Evolutionary conservation across 2,329 filamentous ascomycete species (phyloP), one percentile per base, ranked within the genome.

Genomic region (Colletotrichum cordylinicola): DNA sequence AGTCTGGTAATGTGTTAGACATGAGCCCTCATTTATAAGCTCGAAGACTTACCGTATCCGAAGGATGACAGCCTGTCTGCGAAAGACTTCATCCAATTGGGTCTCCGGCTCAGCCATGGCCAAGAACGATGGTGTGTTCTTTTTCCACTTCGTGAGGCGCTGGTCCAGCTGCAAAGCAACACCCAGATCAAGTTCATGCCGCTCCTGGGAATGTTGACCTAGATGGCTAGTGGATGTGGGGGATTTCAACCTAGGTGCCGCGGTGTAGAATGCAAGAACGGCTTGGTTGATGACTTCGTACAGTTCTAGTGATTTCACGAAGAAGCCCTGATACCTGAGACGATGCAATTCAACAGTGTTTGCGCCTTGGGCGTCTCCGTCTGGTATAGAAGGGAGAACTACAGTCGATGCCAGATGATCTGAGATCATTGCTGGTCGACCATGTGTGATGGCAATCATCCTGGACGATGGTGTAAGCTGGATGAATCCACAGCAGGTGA

Each of bases 201-300:
- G 70, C 1, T 68, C 70, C 10, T 37, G 31, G 3, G n/a, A 27
- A 4, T 65, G 33, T 21, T 67, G 73, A 2, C 64, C 64, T 6
- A 70, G 33, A 8, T 72, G 43, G 4, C 5, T 55, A 6, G 55
- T n/a, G 31, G 56, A 18, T 18, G 67, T 48, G 2, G 67, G 27
- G 0, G 69, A 72, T 13, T 60, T 73, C 13, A 39, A 13, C 5
- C 29, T 29, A 72, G 16, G 72, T 0, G 65, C 4, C 4, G 77
- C 29, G 1, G 79, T 80, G 31, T 84, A 84, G 4, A 84, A 79
- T 0, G 78, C 80, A 6, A 80, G 74, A 48, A 83, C 82, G 0
- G 80, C 81, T 12, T 80, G 79, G 12, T 85, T 81, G 8, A 83
- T 84, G 16, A 86, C 83, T 39, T 85, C 84, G n/a, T 85, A 85